Conservation (phyloP, 768 basidiomycete genomes). For the Podaxis sp. region DNA sequence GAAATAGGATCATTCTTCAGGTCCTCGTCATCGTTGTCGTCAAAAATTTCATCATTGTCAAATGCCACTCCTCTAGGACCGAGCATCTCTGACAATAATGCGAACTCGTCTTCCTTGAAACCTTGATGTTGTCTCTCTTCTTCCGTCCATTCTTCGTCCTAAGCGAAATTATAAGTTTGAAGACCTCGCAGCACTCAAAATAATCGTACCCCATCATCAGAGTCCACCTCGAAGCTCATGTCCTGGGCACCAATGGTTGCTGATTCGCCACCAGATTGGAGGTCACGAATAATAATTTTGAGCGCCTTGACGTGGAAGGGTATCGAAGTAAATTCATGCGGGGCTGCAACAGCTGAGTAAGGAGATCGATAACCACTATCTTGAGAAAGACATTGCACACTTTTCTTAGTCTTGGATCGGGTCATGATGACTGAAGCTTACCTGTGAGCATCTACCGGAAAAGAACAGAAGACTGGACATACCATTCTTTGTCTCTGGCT, state of each 20-base stretch:
- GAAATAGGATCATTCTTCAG: conserved; percentile 82
- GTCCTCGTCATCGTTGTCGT: conserved; percentile 82
- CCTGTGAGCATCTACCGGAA: conserved; percentile 18
- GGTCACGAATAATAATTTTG: conserved; percentile 82
- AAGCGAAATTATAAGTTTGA: conserved; percentile 4
- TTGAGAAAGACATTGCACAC: conserved; percentile 42
- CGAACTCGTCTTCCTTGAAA: conserved; percentile 71
- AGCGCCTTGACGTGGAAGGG: conserved; percentile 90
- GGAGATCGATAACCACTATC: conserved; percentile 10
- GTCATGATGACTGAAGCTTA: conserved; percentile 86
- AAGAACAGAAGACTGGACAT: conserved; percentile 28
- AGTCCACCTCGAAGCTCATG: conserved; percentile 53
- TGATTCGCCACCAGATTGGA: conserved; percentile 75
- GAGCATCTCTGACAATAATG: conserved; percentile 80
- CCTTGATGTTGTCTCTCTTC: conserved; percentile 65
- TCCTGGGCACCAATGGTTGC: conserved; percentile 57
- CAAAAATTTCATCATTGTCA: conserved; percentile 74
- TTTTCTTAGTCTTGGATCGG: conserved; percentile 80
- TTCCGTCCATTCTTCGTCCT: conserved; percentile 94
- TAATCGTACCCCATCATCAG: conserved; percentile 65
- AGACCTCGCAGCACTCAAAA: neutral
- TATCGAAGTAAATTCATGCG: conserved; percentile 81
- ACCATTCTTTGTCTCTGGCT: conserved; percentile 78
- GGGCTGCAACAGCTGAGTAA: conserved; percentile 43
- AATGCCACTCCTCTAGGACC: conserved; percentile 68